Evolutionary conservation across 1,139 yeast species (phyloP).

Genomic region (Eremothecium sinecaudum): DNA sequence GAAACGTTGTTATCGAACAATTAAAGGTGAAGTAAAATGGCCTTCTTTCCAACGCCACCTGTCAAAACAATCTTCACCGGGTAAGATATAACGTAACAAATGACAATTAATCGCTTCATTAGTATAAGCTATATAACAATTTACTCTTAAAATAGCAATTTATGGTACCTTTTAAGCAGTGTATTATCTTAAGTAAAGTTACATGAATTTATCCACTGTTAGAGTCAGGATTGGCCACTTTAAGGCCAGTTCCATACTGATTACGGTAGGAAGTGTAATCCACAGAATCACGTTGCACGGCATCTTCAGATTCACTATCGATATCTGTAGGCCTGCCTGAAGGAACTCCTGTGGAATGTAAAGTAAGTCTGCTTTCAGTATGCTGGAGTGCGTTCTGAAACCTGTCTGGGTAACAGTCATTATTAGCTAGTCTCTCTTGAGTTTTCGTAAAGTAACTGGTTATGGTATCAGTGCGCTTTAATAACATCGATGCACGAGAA

Average conservation of each 20-base stretch:
- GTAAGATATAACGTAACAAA: neutral
- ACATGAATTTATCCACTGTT: slow-evolving; percentile 12
- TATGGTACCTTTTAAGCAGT: neutral
- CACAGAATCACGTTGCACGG: slow-evolving; percentile 7
- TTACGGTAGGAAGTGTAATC: slow-evolving; percentile 12
- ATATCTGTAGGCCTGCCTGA: neutral
- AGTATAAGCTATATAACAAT: neutral
- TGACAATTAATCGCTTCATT: neutral
- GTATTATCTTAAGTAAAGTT: neutral
- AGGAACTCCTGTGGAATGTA: neutral
- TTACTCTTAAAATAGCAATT: neutral
- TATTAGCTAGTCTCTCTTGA: slow-evolving; percentile 22
- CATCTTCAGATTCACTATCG: neutral
- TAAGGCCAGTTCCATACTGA: slow-evolving; percentile 17
- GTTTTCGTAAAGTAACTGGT: slow-evolving; percentile 29
- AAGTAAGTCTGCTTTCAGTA: neutral
- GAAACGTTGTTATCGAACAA: too few species aligned
- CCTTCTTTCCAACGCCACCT: slow-evolving; percentile 1
- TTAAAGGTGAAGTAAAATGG: neutral
- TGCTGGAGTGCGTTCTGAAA: neutral
- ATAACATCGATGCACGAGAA: slow-evolving; percentile 4
- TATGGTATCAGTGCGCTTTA: slow-evolving; percentile 24
- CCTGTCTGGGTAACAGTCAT: slow-evolving; percentile 18
- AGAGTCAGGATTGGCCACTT: slow-evolving; percentile 27
- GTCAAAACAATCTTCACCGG: neutral